Evolutionary conservation across 495 filamentous ascomycete genomes (phyloP).

Genomic region (Aspergillus sclerotiicarbonarius): DNA sequence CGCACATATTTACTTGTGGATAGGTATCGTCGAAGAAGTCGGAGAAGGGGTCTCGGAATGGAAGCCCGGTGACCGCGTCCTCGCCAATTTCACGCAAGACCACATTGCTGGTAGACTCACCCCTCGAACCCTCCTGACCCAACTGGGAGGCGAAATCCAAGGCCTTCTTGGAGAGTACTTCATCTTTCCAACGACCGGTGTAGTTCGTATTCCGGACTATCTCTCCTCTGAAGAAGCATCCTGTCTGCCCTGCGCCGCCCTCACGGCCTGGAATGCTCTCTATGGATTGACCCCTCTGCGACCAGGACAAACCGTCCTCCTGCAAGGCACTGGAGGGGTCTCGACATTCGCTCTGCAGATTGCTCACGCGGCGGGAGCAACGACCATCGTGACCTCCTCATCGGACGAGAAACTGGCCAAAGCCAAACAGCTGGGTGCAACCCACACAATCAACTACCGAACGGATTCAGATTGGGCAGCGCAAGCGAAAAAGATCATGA

Average conservation of each 20-base stretch:
- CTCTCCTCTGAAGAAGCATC: slow-evolving; percentile 30
- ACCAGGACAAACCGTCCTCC: slow-evolving; percentile 29
- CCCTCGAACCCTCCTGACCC: no score
- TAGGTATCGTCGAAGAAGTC: no score
- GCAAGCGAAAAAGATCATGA: slow-evolving; percentile 24
- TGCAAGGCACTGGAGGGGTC: slow-evolving; percentile 38
- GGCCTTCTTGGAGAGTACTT: slow-evolving; percentile 36
- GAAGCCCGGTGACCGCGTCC: not conserved
- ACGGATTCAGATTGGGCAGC: slow-evolving; percentile 28
- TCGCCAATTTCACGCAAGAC: not conserved
- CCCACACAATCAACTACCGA: slow-evolving; percentile 28
- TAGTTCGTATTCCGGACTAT: slow-evolving; percentile 28
- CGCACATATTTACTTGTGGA: no score
- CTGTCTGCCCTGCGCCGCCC: slow-evolving; percentile 32
- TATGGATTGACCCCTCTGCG: slow-evolving; percentile 20
- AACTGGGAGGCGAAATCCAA: no score
- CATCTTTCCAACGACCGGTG: not conserved
- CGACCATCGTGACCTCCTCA: slow-evolving; percentile 28
- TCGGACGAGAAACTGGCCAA: slow-evolving; percentile 26
- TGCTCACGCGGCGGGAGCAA: slow-evolving; percentile 23
- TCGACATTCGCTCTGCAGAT: slow-evolving; percentile 25
- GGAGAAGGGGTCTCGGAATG: not conserved
- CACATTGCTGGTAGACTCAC: not conserved
- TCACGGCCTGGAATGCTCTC: slow-evolving; percentile 44
- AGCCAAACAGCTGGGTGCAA: slow-evolving; percentile 21